Evolutionary conservation across 2,329 filamentous ascomycete genomes (phyloP), one percentile per base, ranked within the genome.

Genomic region (Scopulariopsis brevicaulis): DNA sequence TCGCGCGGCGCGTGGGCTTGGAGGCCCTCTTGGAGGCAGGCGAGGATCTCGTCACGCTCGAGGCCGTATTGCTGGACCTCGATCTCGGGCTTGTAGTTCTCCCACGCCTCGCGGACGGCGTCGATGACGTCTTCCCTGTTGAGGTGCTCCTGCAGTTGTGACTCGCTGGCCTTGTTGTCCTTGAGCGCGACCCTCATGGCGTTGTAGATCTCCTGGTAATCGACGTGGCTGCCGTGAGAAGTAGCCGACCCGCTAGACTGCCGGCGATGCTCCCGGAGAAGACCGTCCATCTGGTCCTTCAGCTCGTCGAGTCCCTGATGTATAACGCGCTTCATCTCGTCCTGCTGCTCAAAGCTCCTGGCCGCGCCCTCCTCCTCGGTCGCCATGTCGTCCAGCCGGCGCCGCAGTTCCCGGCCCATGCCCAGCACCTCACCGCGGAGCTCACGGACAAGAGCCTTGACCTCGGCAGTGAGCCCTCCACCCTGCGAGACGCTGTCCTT

Each of bases 1-100:
- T 76, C 72, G 20, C 69, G 74, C 15, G 79, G 77, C 1, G 79
- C 78, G 66, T 94, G 91, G 53, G 90, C 84, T 63, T 89, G 84
- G 0, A 97, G 79, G 0, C 93, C 93, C 73, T 96, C 87, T 63
- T 89, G 85, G 28, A 97, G 78, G 63, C 91, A 96, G 46, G 87
- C 84, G 15, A 97, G 77, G 54, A 97, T 88, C 67, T 97, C 93
- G 14, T 96, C 90, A 5, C 90, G 82, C 69, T 96, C 93, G 1
- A 97, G 77, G 1, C 92, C 93, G 61, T 95, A 88, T 65, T 96
- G 90, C 64, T 96, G 87, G 4, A 96, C 80, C 64, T 96, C 87
- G 55, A 96, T 90, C 65, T 96, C 90, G 1, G 93, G 93, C 71
- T 96, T 96, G 73, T 96, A 96, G 57, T 85, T 89, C 67, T 96